Conservation (phyloP, 2,329 filamentous ascomycete species). For the Fusarium cicatricum region DNA sequence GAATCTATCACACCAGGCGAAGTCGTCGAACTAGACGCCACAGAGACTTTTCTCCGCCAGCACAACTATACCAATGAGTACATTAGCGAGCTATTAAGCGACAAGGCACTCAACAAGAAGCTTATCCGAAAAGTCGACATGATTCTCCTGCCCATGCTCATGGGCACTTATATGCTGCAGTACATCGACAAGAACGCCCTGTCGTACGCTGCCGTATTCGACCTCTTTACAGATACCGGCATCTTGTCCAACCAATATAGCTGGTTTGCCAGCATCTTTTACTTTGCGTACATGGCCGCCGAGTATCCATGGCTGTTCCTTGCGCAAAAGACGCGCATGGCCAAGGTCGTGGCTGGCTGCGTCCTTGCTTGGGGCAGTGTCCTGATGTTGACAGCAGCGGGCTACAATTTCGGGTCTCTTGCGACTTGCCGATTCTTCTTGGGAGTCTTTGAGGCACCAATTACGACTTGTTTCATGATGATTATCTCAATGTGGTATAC, state of each 20-base stretch:
- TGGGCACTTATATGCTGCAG: conserved; percentile 59
- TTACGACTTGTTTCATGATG: conserved; percentile 60
- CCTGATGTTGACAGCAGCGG: conserved; percentile 53
- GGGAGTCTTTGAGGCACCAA: conserved; percentile 56
- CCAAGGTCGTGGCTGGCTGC: conserved; percentile 45
- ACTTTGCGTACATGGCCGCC: conserved; percentile 57
- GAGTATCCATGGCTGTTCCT: conserved; percentile 51
- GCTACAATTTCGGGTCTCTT: conserved; percentile 52
- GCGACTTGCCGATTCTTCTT: conserved; percentile 55
- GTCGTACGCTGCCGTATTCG: conserved; percentile 62
- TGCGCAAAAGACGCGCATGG: conserved; percentile 48
- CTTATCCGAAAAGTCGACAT: conserved; percentile 56
- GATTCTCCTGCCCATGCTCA: conserved; percentile 58
- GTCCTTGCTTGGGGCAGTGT: conserved; percentile 49
- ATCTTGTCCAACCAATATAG: conserved; percentile 57
- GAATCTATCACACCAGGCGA: conserved; percentile 28
- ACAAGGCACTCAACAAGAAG: conserved; percentile 21
- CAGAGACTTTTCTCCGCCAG: conserved; percentile 31
- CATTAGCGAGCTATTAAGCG: conserved; percentile 26
- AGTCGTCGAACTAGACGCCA: conserved; percentile 24
- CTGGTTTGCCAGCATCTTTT: conserved; percentile 63
- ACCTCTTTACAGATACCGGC: conserved; percentile 57
- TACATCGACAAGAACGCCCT: conserved; percentile 64
- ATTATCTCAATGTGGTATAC: conserved; percentile 59
- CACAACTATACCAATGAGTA: conserved; percentile 36